Evolutionary conservation across 345 rosid species (phyloP), one percentile per base, ranked within the genome.

Genomic region (Pelargonium nanum): DNA sequence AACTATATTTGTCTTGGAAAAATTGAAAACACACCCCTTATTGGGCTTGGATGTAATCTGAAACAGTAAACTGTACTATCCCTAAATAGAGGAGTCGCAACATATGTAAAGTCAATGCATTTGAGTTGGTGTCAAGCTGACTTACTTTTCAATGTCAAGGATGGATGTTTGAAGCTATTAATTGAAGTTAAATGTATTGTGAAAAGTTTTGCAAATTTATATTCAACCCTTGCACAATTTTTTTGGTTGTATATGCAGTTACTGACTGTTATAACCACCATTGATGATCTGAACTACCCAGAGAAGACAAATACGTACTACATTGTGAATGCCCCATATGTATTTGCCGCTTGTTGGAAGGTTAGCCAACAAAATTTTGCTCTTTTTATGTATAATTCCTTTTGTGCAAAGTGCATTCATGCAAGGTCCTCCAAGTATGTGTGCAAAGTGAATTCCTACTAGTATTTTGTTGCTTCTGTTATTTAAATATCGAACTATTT

Each of bases 321-420:
- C 73, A 81, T 89, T 66, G 97, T 83, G 57, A 93, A 93, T 63
- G 97, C 73, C 53, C 99, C 97, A 19, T 89, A 87, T 68, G 77
- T 93, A 77, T 93, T 93, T 76, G 85, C 97, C 6, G 89, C 97
- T 45, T 85, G 97, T 74, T 93, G 96, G 96, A 93, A 85, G 87
- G 94, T 84, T 60, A 71, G 62, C 50, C 7, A 51, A 24, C 16
- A 21, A 26, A 54, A 23, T 13, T 54, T 44, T 65, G 44, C 20
- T 48, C 28, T 19, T 17, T 64, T 53, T 19, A 22, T 60, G 26
- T 10, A 10, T 24, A 20, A 22, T 30, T 40, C 48, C 40, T 26
- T 0, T 48, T 24, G 62, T 56, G 23, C 0, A 45, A 44, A 19
- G 62, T 56, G 23, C 0, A 45, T 24, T 30, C 40, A 20, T 56